Base-by-base conservation (phyloP, 352 stramenopile species). In the Phytophthora podocarpi region DNA sequence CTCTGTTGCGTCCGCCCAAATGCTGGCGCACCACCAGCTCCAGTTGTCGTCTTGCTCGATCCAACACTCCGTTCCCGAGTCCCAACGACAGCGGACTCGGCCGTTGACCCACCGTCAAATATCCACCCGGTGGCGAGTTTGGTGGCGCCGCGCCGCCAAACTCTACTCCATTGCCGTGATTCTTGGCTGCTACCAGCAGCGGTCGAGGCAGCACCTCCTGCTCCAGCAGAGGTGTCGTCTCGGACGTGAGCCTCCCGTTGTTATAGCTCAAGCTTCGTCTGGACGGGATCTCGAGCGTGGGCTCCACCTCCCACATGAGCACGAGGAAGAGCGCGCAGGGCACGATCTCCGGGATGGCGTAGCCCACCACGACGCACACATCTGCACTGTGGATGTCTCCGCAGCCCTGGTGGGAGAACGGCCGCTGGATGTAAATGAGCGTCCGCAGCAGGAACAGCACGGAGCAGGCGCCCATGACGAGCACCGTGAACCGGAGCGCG, bases 251-350 rank as follows among this genome's bases (percentile, higher is more conserved):
- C 18, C 64, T 36, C 18, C 51, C 59, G 16, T 67, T 74, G 23
- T 70, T 75, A 35, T 80, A 72, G 32, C 77, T 89, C 28, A 82
- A 74, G 28, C 76, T 82, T 18, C 80, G 59, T 4, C 76, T 62
- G 1, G 81, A 79, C 26, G 78, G 79, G 36, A 93, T 77, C 51
- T 87, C 75, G 27, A 92, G 59, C 34, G 83, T 75, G 11, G 86
- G 83, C 43, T 95, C 84, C 26, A 93, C 84, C 24, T 95, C 78
- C 82, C 82, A 92, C 86, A 95, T 93, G n/a, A 95, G 64, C 39
- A 90, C 64, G 1, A 95, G 59, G 53, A 95, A 95, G n/a, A 93
- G 64, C 36, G 67, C 61, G 52, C 80, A 89, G 0, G 86, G 84
- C 21, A 93, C 63, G 40, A 91, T 70, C 62, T 95, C 86, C 0